Percentiles rank a stretch among this genome's conserved stretches.
phyloP scores from a whole-genome alignment of 345 rosid genomes.

The Litchi chinensis region DNA sequence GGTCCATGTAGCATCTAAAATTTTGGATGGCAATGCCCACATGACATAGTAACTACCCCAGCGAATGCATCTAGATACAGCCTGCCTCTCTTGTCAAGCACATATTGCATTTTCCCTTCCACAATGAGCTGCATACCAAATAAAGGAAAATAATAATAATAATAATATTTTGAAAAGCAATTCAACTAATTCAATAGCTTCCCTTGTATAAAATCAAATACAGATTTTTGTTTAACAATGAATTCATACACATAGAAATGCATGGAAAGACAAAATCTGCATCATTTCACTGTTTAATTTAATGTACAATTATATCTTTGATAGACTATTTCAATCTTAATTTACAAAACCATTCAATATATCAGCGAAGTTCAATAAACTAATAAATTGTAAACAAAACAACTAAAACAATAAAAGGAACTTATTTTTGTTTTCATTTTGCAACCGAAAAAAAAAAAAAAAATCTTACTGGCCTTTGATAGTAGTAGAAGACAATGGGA shows the following conservation, averaged over 20 bases:
- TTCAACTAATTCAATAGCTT: neutral
- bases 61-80: slow-evolving; percentile 86
- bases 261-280: too few relatives aligned
- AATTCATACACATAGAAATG: too few relatives aligned
- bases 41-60: slow-evolving; percentile 86
- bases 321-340: neutral
- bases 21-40: slow-evolving; percentile 94
- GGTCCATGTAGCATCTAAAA: slow-evolving; percentile 68
- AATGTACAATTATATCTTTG: neutral
- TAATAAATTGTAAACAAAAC: neutral
- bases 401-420: neutral
- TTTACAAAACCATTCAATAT: neutral
- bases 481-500: slow-evolving; percentile 84
- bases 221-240: too few relatives aligned
- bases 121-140: slow-evolving; percentile 63
- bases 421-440: too few relatives aligned
- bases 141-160: neutral
- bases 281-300: too few relatives aligned
- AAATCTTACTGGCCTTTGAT: slow-evolving; percentile 75
- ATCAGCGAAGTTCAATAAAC: neutral
- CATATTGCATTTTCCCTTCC: slow-evolving; percentile 95
- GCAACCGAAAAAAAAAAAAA: too few relatives aligned
- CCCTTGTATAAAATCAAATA: neutral
- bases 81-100: slow-evolving; percentile 80
- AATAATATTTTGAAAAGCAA: neutral